phyloP scores from a whole-genome alignment of 192 early-diverging fungal species.

The Umbelopsis ramanniana region DNA sequence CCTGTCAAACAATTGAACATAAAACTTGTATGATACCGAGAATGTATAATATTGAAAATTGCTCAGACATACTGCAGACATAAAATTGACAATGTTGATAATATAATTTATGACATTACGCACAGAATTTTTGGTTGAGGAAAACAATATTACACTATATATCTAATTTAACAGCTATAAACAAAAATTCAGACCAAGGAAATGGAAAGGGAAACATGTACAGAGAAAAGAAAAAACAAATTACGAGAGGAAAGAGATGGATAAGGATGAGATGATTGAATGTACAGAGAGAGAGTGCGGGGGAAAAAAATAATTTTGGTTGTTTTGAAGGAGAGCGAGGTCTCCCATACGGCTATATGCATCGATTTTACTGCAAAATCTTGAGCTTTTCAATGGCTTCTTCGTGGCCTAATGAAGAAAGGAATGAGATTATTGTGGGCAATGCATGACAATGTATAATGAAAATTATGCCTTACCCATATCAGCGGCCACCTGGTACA shows the following conservation, averaged over 20 bases:
- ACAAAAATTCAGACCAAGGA: not conserved
- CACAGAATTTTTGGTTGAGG: too few relatives aligned
- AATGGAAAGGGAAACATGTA: not conserved
- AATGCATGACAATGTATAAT: not conserved
- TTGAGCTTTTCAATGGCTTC: constrained; percentile 4
- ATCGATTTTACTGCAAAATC: not conserved
- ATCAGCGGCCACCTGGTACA: constrained; percentile 35
- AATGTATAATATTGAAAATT: too few relatives aligned
- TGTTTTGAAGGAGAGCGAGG: too few relatives aligned
- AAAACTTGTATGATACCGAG: too few relatives aligned
- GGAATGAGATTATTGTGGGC: not conserved
- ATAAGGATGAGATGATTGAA: not conserved
- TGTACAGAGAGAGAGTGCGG: not conserved
- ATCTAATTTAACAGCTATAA: too few relatives aligned
- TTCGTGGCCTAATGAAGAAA: not conserved
- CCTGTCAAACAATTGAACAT: too few relatives aligned
- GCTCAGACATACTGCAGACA: too few relatives aligned
- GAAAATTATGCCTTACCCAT: constrained; percentile 20
- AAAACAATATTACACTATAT: too few relatives aligned
- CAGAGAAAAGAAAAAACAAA: not conserved
- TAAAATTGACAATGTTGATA: too few relatives aligned
- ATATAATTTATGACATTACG: too few relatives aligned
- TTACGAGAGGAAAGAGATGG: not conserved
- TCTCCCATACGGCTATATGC: too few relatives aligned
- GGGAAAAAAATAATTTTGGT: too few relatives aligned